A percentile compares a stretch with the other conserved stretches of the same genome.
Evolutionary conservation across 1,284 basidiomycete genomes (phyloP).

Genomic region (Earliella scabrosa): DNA sequence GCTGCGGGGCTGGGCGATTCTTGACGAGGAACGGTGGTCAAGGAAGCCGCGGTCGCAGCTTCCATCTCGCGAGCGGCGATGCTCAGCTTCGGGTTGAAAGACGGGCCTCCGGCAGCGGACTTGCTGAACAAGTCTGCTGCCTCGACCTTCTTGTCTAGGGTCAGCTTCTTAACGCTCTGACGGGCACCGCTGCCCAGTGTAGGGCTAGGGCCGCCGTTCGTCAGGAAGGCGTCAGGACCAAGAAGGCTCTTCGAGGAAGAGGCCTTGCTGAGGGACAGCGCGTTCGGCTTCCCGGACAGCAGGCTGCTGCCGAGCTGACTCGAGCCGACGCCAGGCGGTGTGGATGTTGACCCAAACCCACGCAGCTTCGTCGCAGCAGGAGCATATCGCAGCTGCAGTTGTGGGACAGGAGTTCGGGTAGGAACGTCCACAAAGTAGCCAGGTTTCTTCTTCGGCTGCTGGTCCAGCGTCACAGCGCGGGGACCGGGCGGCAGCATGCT

Average conservation of each 20-base stretch:
- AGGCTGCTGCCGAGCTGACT: conserved; percentile 42
- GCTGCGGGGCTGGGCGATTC: conserved; percentile 47
- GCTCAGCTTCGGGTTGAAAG: conserved; percentile 75
- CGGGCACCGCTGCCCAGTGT: conserved; percentile 70
- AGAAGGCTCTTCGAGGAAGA: conserved; percentile 46
- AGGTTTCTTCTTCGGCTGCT: conserved; percentile 71
- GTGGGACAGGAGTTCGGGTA: conserved; percentile 64
- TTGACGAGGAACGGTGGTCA: conserved; percentile 30
- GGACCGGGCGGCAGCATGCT: conserved; percentile 74
- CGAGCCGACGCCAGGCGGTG: conserved; percentile 37
- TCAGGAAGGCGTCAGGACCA: conserved; percentile 55
- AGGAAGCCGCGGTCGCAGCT: conserved; percentile 34
- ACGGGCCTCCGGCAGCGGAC: conserved; percentile 56
- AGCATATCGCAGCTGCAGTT: conserved; percentile 62
- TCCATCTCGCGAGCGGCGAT: conserved; percentile 76
- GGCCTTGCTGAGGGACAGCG: conserved; percentile 53
- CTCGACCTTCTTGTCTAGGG: conserved; percentile 83
- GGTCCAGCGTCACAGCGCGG: conserved; percentile 61
- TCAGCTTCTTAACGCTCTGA: conserved; percentile 94
- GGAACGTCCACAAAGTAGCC: conserved; percentile 74
- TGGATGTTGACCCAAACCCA: conserved; percentile 61
- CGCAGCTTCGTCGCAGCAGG: conserved; percentile 71
- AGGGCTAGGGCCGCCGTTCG: conserved; percentile 68
- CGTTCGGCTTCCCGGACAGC: conserved; percentile 55
- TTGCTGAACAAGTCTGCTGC: conserved; percentile 70